Evolutionary conservation across 129 eudicot genomes (phyloP).

Genomic region (Flaveria brownii): DNA sequence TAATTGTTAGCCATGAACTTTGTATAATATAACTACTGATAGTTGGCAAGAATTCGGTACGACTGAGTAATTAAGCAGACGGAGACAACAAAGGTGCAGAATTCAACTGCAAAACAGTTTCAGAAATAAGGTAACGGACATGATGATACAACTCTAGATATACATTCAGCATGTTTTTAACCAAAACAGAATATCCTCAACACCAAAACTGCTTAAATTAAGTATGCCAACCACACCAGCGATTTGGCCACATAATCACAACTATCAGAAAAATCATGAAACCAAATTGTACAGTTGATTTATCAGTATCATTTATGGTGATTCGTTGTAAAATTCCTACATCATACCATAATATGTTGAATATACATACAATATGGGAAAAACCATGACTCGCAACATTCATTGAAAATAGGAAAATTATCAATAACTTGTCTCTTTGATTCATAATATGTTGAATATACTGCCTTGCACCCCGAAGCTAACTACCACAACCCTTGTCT

Average conservation of each 20-base stretch:
- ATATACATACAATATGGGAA: conserved; percentile 1
- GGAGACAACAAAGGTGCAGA: background rate
- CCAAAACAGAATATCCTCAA: background rate
- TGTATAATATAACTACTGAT: conserved; percentile 6
- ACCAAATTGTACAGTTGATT: background rate
- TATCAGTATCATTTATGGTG: background rate
- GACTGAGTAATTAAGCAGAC: background rate
- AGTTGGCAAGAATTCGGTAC: background rate
- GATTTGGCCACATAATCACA: background rate
- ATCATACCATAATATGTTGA: conserved; percentile 8
- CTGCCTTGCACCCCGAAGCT: background rate
- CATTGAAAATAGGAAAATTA: background rate
- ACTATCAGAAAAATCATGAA: conserved; percentile 1
- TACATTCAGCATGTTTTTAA: background rate
- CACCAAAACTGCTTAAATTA: background rate
- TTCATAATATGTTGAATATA: too few relatives aligned
- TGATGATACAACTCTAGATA: background rate
- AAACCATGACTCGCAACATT: background rate
- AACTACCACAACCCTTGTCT: background rate
- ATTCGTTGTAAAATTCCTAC: background rate
- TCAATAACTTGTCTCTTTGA: background rate
- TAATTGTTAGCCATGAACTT: conserved; percentile 53
- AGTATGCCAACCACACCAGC: background rate
- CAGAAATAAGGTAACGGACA: background rate
- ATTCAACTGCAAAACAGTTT: conserved; percentile 17